Evolutionary conservation across 768 basidiomycete species (phyloP).

Genomic region (Kondoa subrosea): DNA sequence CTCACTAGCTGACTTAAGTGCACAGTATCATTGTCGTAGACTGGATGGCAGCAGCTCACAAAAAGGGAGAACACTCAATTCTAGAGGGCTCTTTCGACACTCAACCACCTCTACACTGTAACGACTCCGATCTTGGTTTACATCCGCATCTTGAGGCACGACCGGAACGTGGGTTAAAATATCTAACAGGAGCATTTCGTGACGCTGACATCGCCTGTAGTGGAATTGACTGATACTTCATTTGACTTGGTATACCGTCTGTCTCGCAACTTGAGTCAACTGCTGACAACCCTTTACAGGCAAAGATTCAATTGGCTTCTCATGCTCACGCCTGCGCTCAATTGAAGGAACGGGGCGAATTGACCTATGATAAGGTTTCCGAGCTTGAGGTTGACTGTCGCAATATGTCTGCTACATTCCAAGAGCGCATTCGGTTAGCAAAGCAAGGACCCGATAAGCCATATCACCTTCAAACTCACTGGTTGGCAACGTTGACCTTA

Average conservation of each 20-base stretch:
- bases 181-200: not conserved
- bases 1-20: too few relatives aligned
- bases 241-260: not conserved
- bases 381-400: not conserved
- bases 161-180: not conserved
- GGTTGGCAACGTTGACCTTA: not conserved
- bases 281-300: not conserved
- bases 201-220: not conserved
- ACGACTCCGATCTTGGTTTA: not conserved
- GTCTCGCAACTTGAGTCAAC: not conserved
- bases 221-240: not conserved
- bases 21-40: not conserved
- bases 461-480: not conserved
- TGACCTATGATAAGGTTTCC: not conserved
- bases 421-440: not conserved
- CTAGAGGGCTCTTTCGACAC: not conserved
- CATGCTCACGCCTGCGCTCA: not conserved
- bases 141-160: not conserved
- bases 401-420: not conserved
- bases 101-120: not conserved
- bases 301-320: not conserved
- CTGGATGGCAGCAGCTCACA: not conserved
- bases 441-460: not conserved
- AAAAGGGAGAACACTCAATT: not conserved
- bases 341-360: not conserved